Base-by-base conservation (phyloP, 371 early-diverging fungal species). In the Apophysomyces elegans region DNA sequence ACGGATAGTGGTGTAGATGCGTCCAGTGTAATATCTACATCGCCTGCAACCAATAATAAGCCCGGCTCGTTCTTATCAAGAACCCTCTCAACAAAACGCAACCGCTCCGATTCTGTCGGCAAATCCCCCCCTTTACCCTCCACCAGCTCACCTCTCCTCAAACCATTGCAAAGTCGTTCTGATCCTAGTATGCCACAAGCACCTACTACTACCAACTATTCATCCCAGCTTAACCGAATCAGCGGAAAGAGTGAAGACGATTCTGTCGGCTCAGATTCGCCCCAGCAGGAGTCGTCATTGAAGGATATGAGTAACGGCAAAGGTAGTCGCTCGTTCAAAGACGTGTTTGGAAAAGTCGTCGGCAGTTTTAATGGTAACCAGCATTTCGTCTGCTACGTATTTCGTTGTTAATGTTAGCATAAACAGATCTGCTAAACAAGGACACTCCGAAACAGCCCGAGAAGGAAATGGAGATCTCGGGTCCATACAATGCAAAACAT, bases 401-500 rank as follows among this genome's bases (percentile, higher is more conserved):
- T 37, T 56, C 46, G 14, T 56, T 39, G 57, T 63, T 65, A 9
- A 50, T 8, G 4, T 21, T 50, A 18, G 5, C 21, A 16, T 26
- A 50, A 67, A 32, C 79, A 89, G 88, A 88, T 71, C 66, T 90
- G 58, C 75, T 88, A 16, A 84, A 86, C 57, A 86, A 86, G 64
- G 83, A 73, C 61, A 74, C 78, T 36, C 61, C 73, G 8, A 78
- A 69, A 47, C 59, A 66, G 44, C 69, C 76, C 58, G 80, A 79
- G 69, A 91, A 90, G 70, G 91, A 91, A 71, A 87, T 92, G 69
- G 95, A 92, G 72, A 98, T 98, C 62, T 96, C 97, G 5, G 90
- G 92, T 12, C 99, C 99, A 12, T 98, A 95, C 78, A 97, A 97
- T 74, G 94, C 97, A 12, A 91, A 95, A 43, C 99, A 98, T 77